A percentile compares a stretch with the other conserved stretches of the same genome.
Conservation (phyloP, 2,329 filamentous ascomycete genomes). For the Cordyceps farinosa region DNA sequence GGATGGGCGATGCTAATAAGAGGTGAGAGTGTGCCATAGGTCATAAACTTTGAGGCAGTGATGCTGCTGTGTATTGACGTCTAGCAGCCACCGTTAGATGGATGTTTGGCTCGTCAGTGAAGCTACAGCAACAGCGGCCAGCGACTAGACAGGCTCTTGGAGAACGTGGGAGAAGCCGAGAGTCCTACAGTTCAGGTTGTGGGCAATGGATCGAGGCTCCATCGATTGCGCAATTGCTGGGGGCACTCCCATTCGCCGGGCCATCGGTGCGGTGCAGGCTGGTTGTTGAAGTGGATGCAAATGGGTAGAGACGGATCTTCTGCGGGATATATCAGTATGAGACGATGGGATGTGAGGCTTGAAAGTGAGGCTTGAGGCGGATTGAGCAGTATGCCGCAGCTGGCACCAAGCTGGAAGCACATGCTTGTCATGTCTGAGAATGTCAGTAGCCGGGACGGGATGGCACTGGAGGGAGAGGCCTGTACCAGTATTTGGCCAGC, state of each 20-base stretch:
- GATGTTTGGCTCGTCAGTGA: too few relatives aligned
- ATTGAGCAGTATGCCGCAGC: background rate
- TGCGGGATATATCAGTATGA: background rate
- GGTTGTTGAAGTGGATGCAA: background rate
- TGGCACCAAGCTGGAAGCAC: background rate
- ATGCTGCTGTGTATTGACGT: too few relatives aligned
- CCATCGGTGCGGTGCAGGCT: background rate
- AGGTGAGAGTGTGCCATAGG: too few relatives aligned
- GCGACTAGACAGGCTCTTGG: background rate
- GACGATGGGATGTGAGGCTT: background rate
- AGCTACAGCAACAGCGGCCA: background rate
- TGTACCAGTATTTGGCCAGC: background rate
- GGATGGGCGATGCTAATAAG: background rate
- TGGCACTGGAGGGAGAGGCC: background rate
- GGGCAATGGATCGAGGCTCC: background rate
- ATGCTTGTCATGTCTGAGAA: background rate
- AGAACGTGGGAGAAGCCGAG: background rate
- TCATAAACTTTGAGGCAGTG: too few relatives aligned
- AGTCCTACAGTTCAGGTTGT: background rate
- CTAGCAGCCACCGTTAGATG: too few relatives aligned
- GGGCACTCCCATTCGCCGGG: background rate
- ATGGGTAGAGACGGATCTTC: background rate
- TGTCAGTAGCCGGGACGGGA: too few relatives aligned
- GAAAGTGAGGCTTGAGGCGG: background rate
- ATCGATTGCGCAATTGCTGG: slow-evolving; percentile 13